These are phyloP conservation scores for Ophiostoma tasmaniense DNA, from an alignment of 2,329 filamentous ascomycete species.

Conservation along the genomic window DNA sequence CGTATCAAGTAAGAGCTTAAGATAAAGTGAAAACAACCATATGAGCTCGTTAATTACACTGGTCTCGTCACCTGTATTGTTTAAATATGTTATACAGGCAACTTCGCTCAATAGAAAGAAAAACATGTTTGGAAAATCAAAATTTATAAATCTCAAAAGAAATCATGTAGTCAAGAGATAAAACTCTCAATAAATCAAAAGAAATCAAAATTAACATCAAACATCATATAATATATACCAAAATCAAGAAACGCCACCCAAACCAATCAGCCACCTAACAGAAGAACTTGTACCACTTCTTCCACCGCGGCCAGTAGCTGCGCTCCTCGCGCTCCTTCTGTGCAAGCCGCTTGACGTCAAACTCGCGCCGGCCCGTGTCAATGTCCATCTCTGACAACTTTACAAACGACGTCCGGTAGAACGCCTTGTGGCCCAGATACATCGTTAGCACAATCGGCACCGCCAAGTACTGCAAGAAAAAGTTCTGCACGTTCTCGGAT, in stretches of 20 bases:
- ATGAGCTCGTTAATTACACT: too few species aligned
- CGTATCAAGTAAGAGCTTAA: too few species aligned
- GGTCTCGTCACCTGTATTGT: too few species aligned
- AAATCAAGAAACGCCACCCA: constrained; percentile 9
- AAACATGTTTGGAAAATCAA: not conserved
- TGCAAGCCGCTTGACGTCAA: constrained; percentile 70
- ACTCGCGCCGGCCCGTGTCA: constrained; percentile 72
- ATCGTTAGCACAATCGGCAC: constrained; percentile 59
- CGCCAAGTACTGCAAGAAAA: constrained; percentile 66
- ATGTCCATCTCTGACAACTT: constrained; percentile 71
- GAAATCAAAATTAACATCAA: not conserved
- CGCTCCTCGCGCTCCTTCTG: constrained; percentile 72
- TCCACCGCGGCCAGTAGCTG: constrained; percentile 65
- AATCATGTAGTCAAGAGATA: not conserved
- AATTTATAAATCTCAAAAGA: too few species aligned
- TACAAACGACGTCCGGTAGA: constrained; percentile 60
- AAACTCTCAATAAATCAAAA: not conserved
- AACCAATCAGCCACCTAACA: constrained; percentile 41
- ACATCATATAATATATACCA: not conserved
- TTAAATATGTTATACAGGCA: too few species aligned
- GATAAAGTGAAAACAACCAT: too few species aligned
- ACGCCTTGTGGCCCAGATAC: constrained; percentile 69
- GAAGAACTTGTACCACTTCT: constrained; percentile 63
- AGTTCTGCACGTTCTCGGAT: constrained; percentile 47
- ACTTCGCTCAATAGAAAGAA: too few species aligned